Conservation (phyloP, 1,139 yeast species). For the Magnusiomyces ingens region DNA sequence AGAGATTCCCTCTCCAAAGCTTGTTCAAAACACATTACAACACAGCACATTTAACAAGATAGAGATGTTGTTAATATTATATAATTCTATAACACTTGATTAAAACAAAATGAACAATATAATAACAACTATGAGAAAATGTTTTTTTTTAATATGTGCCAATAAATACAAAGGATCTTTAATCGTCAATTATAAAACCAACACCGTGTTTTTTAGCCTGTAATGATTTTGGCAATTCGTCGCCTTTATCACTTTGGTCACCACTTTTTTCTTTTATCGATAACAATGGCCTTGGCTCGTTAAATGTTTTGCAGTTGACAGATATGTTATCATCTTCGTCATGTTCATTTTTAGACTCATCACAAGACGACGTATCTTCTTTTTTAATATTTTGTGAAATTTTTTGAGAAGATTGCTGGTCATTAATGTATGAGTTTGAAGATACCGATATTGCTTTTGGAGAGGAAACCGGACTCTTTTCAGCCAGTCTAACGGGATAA, state of each 20-base stretch:
- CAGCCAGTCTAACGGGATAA: background rate
- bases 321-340: background rate
- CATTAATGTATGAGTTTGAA: background rate
- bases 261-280: background rate
- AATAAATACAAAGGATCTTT: too few species aligned
- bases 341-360: background rate
- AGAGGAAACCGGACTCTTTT: background rate
- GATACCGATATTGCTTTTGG: too few species aligned
- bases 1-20: too few species aligned
- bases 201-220: constrained; percentile 4
- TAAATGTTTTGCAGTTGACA: background rate
- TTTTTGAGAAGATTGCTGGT: background rate
- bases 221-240: background rate
- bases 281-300: background rate
- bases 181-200: constrained; percentile 1
- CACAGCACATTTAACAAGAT: too few species aligned
- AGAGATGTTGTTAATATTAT: too few species aligned
- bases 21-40: too few species aligned
- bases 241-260: background rate
- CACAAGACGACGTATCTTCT: background rate
- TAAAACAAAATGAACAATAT: too few species aligned
- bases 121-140: too few species aligned
- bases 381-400: background rate
- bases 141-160: too few species aligned
- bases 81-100: too few species aligned